Evolutionary conservation across 345 rosid genomes (phyloP).

Genomic region (Pistacia integerrima): DNA sequence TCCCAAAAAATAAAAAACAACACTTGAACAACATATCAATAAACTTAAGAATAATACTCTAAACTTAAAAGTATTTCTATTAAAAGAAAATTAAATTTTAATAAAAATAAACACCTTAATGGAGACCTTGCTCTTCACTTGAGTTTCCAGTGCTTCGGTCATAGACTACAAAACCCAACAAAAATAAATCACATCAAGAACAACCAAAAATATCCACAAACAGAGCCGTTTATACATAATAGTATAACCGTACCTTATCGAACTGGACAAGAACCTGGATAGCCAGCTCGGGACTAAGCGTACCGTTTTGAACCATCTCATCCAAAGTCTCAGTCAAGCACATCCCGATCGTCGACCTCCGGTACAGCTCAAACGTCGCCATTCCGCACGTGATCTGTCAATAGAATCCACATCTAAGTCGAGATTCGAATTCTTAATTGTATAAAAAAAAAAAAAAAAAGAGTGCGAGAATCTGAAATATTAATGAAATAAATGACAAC

Average conservation of each 20-base stretch:
- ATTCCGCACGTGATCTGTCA: slow-evolving; percentile 43
- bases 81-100: neutral
- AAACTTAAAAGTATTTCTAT: neutral
- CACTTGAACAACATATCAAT: neutral
- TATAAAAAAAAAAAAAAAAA: neutral
- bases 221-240: neutral
- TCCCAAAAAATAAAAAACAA: neutral
- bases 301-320: slow-evolving; percentile 91
- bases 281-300: slow-evolving; percentile 93
- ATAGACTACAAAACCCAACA: slow-evolving; percentile 58
- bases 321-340: slow-evolving; percentile 94
- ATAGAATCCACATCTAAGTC: slow-evolving; percentile 6
- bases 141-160: slow-evolving; percentile 92
- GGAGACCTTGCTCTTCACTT: slow-evolving; percentile 91
- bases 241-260: slow-evolving; percentile 61
- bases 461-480: neutral
- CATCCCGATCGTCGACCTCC: slow-evolving; percentile 97
- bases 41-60: neutral
- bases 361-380: slow-evolving; percentile 97
- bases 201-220: neutral
- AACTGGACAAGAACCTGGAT: slow-evolving; percentile 96
- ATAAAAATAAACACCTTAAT: slow-evolving; percentile 55
- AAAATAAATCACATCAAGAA: neutral
- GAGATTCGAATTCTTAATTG: neutral
- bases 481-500: slow-evolving; percentile 8